Evolutionary conservation across 805 yeast genomes (phyloP), one percentile per base, ranked within the genome.

Genomic region (Cyberlindnera misumaiensis): DNA sequence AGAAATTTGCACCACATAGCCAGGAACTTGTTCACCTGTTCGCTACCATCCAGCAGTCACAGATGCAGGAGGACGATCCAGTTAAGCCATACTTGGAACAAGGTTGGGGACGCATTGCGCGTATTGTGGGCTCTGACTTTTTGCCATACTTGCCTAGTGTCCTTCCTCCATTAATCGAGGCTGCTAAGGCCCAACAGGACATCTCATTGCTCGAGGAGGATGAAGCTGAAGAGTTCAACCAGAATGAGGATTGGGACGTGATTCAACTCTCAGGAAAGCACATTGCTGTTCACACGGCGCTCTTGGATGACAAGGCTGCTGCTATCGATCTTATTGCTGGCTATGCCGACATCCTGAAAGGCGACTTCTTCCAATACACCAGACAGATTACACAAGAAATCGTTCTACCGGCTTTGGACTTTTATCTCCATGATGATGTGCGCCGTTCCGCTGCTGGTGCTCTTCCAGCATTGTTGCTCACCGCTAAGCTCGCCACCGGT

Each of bases 31-130:
- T 88, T 36, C 75, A 76, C 48, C 64, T 84, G 18, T 80, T 87
- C 49, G 83, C 80, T 12, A 64, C 69, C 18, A 79, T 89, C 45
- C 97, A 93, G 64, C 68, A 70, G 39, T 61, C 69, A 20, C 64
- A 68, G 4, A 56, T 66, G 24, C 75, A 72, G 40, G 79, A 66
- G 36, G 97, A 89, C 55, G 97, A 89, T 56, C 95, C 96, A 12
- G 82, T 93, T 13, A 83, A 76, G 50, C 73, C 85, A 34, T 89
- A 86, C 52, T 69, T 93, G 47, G 95, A 87, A 50, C 95, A 86
- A 58, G 96, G 95, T 32, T 93, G 98, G 98, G 87, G 93, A 39
- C 77, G 97, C 53, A 73, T 93, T 32, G 93, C 98, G 58, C 74
- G 83, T 49, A 76, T 90, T 36, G 68, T 90, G 29, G 95, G 96